Percentiles rank a stretch among this genome's conserved stretches.
These are phyloP conservation scores for Leccinum sublutescens DNA, from an alignment of 768 basidiomycete genomes.

Conservation along the genomic window DNA sequence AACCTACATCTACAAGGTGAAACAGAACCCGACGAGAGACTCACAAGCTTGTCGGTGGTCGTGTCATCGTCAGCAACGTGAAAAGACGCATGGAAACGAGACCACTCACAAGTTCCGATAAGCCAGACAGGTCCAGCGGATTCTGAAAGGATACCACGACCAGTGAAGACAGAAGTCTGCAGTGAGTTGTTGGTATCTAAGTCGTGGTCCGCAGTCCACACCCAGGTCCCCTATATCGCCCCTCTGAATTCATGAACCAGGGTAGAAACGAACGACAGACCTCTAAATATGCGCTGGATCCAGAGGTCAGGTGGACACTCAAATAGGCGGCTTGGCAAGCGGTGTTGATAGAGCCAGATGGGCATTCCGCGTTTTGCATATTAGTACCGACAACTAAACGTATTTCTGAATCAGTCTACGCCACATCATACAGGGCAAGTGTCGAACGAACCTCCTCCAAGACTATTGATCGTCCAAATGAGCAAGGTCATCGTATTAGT, in stretches of 20 bases:
- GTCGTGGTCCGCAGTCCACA: conserved; percentile 76
- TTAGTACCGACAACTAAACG: conserved; percentile 52
- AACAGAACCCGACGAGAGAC: conserved; percentile 31
- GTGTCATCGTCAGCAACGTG: conserved; percentile 8
- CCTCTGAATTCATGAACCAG: background rate
- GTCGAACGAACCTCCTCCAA: conserved; percentile 26
- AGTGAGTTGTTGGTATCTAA: conserved; percentile 46
- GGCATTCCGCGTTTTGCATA: conserved; percentile 43
- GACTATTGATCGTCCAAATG: conserved; percentile 34
- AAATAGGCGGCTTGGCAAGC: conserved; percentile 65
- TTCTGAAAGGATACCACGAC: conserved; percentile 72
- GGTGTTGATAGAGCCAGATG: conserved; percentile 39
- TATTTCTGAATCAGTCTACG: conserved; percentile 15
- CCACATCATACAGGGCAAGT: conserved; percentile 34
- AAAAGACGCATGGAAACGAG: background rate
- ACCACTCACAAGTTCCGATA: conserved; percentile 55
- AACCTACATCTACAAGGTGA: background rate
- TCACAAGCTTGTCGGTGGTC: conserved; percentile 38
- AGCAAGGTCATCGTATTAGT: background rate
- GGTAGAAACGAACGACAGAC: conserved; percentile 29
- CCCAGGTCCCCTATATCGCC: conserved; percentile 60
- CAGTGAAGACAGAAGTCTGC: conserved; percentile 57
- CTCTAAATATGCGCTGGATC: conserved; percentile 63
- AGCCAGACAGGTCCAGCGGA: conserved; percentile 80
- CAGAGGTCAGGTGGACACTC: conserved; percentile 55